Evolutionary conservation across 768 basidiomycete species (phyloP), one percentile per base, ranked within the genome.

Genomic region (Boletus subparvulus): DNA sequence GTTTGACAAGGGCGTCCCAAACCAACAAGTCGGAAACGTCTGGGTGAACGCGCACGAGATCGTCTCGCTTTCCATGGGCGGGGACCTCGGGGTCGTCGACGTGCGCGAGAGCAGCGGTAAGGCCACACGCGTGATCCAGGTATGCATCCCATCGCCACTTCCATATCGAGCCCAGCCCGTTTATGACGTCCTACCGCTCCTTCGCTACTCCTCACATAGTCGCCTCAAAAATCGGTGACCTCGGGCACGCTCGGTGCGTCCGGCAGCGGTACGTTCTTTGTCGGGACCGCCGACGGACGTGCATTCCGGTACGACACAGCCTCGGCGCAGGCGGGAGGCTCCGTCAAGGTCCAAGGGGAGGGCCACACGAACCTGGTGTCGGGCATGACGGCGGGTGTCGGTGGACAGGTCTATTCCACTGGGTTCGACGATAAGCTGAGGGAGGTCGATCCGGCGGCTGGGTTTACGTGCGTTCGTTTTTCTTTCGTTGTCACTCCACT

Each of bases 21-120:
- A 89, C 61, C 95, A 98, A 67, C 95, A 98, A 76, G 79, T 91
- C 28, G 95, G 95, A 30, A 90, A 88, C 61, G 83, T 84, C n/a
- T 97, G 92, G 92, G 86, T 78, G 50, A 83, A 81, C 41, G 76
- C 82, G 33, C 79, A 79, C 51, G 80, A 84, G 55, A 83, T 97
- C 50, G 85, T 92, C 37, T 94, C 92, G 5, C 75, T 98, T 28
- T 94, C 93, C 0, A 74, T 96, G 61, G 85, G 83, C 0, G 94
- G 95, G 14, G 82, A 85, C 53, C 77, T 98, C 52, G 92, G 88
- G 63, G 68, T 96, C 16, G 84, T 96, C 67, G 95, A 98, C 69
- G 81, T 83, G 26, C 80, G 94, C 43, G 65, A 62, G 35, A 76
- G 75, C 10, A 81, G 81, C 2, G 79, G 80, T 55, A 84, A 84